Percentiles rank a stretch among this genome's conserved stretches.
phyloP scores from a whole-genome alignment of 2,329 filamentous ascomycete species.

The Stagonosporopsis tanaceti region DNA sequence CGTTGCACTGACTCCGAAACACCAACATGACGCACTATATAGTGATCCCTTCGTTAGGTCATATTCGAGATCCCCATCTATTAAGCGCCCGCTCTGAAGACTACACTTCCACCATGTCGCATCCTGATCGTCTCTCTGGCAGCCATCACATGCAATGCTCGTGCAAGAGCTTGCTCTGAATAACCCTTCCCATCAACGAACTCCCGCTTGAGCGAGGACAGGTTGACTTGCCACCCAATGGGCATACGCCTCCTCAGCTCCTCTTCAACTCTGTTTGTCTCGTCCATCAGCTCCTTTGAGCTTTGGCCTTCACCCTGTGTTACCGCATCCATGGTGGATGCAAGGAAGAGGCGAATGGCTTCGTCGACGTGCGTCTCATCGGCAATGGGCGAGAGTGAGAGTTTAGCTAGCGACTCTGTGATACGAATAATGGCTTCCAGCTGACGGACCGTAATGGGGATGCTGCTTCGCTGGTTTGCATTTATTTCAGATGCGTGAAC shows the following conservation, averaged over 20 bases:
- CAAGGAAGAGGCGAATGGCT: constrained; percentile 94
- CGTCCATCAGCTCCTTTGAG: constrained; percentile 88
- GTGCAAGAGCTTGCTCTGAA: constrained; percentile 83
- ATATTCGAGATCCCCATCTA: not conserved
- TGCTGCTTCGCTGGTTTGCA: constrained; percentile 87
- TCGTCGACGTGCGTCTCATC: constrained; percentile 95
- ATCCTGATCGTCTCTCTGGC: constrained; percentile 87
- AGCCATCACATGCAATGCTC: constrained; percentile 85
- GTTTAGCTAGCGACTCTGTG: constrained; percentile 92
- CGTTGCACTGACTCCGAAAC: constrained; percentile 8
- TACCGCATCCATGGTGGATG: constrained; percentile 97
- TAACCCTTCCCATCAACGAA: constrained; percentile 93
- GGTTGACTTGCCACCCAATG: constrained; percentile 93
- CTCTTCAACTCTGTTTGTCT: constrained; percentile 84
- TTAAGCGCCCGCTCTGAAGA: constrained; percentile 32
- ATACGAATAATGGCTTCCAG: constrained; percentile 97
- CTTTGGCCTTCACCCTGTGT: constrained; percentile 82
- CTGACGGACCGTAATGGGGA: constrained; percentile 97
- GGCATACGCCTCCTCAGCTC: constrained; percentile 87
- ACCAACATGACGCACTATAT: constrained; percentile 1
- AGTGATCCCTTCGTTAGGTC: not conserved
- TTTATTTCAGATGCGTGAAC: constrained; percentile 91
- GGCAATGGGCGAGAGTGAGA: constrained; percentile 84
- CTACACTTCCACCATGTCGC: constrained; percentile 64
- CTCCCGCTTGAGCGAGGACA: constrained; percentile 85